Evolutionary conservation across 2,329 filamentous ascomycete species (phyloP), one percentile per base, ranked within the genome.

Genomic region (Tolypocladium nubicola): DNA sequence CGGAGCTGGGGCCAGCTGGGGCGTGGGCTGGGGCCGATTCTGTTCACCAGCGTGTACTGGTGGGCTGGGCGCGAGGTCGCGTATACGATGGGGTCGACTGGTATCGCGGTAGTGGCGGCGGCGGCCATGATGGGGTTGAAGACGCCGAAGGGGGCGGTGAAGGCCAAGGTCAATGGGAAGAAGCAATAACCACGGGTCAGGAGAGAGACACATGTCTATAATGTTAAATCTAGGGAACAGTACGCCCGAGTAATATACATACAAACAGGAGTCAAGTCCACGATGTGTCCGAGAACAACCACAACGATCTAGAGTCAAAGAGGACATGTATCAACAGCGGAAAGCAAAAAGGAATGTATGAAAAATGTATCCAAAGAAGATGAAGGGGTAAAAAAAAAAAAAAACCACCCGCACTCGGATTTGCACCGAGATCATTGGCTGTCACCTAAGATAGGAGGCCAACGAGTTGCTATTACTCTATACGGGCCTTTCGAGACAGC

Each of bases 11-110:
- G 94, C 7, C 94, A 99, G 76, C 81, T 92, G 4, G 94, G 94
- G 3, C 82, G 94, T 39, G 90, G 92, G 0, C 71, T 96, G 13
- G 94, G 94, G 0, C 94, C 94, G 0, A 71, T 99, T 5, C 74
- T 96, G 40, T 99, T 99, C 69, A 97, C 94, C 61, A 90, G 90
- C 53, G 78, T 99, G 57, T 99, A 99, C 75, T 99, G 94, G 94
- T 99, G 94, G 94, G 92, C 90, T 8, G 94, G 94, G 0, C 79
- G 94, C 52, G 88, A 95, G 68, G 80, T 85, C 13, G 94, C 94
- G 2, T 99, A 97, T 71, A 79, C 78, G 1, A 79, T 90, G 65
- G 94, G 94, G 4, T 88, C 90, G 0, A 78, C 83, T 14, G 91
- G 90, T 6, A 96, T 97, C 76, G 72, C 88, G 6, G 83, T 78